phyloP scores from a whole-genome alignment of 1,284 basidiomycete species.

The Pseudozyma sp. region DNA sequence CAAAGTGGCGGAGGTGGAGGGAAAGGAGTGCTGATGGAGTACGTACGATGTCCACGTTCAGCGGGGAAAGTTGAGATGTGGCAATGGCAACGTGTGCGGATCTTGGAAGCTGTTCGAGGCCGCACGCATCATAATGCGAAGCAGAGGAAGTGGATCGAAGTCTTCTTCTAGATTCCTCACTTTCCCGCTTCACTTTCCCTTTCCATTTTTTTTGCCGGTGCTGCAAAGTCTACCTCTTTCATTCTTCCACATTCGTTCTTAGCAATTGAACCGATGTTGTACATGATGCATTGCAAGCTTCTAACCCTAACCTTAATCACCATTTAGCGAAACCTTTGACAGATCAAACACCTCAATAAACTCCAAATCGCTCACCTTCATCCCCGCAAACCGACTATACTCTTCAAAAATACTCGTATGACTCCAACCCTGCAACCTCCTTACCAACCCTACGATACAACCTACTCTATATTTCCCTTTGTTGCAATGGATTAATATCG shows the following conservation, averaged over 20 bases:
- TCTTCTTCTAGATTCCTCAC: constrained; percentile 24
- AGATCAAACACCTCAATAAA: constrained; percentile 64
- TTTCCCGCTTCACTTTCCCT: not conserved
- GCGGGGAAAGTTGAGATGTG: constrained; percentile 23
- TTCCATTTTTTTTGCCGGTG: not conserved
- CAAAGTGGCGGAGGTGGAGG: not conserved
- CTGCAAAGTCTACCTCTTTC: not conserved
- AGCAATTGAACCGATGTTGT: not conserved
- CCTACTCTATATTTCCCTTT: constrained; percentile 68
- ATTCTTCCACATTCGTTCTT: too few relatives aligned
- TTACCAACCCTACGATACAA: constrained; percentile 60
- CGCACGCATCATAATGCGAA: constrained; percentile 1
- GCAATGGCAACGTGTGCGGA: constrained; percentile 34
- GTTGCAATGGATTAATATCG: constrained; percentile 67
- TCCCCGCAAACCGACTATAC: constrained; percentile 64
- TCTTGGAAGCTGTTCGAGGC: constrained; percentile 39
- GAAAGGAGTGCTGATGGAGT: constrained; percentile 8
- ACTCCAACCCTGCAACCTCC: constrained; percentile 66
- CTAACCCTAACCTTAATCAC: too few relatives aligned
- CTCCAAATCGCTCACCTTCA: constrained; percentile 64
- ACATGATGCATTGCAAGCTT: not conserved
- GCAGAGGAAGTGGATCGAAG: constrained; percentile 37
- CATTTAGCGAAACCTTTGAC: constrained; percentile 19
- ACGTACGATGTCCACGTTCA: constrained; percentile 26
- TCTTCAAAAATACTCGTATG: constrained; percentile 67